Evolutionary conservation across 2,329 filamentous ascomycete genomes (phyloP).

Genomic region (Scleromitrula shiraiana): DNA sequence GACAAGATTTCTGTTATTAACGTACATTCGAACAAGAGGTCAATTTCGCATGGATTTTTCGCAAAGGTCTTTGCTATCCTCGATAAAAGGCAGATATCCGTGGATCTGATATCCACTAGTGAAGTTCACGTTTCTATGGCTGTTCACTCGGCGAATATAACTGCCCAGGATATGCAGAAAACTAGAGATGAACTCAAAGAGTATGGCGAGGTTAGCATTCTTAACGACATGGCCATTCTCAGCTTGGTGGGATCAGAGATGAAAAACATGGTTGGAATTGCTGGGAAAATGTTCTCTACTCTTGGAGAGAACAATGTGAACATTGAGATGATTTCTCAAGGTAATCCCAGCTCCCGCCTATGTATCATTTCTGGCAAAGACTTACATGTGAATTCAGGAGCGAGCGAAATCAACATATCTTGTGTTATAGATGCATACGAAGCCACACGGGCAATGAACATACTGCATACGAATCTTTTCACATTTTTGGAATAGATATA

Average conservation of each 20-base stretch:
- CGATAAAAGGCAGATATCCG: constrained; percentile 77
- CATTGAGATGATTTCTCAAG: constrained; percentile 99
- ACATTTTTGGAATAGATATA: constrained; percentile 67
- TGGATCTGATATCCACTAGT: constrained; percentile 91
- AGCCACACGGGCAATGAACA: constrained; percentile 87
- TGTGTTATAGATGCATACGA: constrained; percentile 92
- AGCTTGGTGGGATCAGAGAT: constrained; percentile 91
- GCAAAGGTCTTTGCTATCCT: constrained; percentile 89
- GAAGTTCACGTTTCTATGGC: constrained; percentile 98
- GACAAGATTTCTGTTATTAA: constrained; percentile 95
- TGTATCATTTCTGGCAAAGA: not conserved
- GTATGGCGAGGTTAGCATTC: constrained; percentile 83
- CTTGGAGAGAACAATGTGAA: constrained; percentile 91
- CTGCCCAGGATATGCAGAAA: constrained; percentile 54
- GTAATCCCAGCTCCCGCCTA: constrained; percentile 39
- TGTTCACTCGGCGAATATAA: constrained; percentile 69
- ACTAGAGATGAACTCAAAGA: constrained; percentile 66
- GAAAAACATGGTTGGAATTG: constrained; percentile 95
- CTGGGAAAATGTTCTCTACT: constrained; percentile 89
- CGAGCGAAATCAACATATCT: constrained; percentile 98
- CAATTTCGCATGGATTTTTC: constrained; percentile 92
- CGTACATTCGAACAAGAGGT: constrained; percentile 94
- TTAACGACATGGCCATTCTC: constrained; percentile 89
- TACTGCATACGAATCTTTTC: constrained; percentile 93
- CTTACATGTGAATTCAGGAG: constrained; percentile 47